These are phyloP conservation scores for Monotropa hypopitys DNA, from an alignment of 179 eudicot genomes.

Conservation along the genomic window DNA sequence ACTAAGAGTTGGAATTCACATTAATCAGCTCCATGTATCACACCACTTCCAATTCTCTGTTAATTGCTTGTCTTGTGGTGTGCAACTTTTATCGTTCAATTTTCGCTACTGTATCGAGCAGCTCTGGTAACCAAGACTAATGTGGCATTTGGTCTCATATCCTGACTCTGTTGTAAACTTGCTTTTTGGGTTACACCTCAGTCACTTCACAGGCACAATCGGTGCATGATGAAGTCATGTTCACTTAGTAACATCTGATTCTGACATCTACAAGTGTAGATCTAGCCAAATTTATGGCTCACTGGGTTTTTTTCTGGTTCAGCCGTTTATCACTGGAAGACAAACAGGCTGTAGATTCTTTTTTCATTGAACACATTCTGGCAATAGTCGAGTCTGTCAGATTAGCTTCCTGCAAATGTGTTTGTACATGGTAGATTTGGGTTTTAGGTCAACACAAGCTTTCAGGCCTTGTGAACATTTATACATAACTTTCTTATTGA, in stretches of 20 bases:
- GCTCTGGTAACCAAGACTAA: background rate
- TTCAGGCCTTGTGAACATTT: background rate
- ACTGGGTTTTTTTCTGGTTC: background rate
- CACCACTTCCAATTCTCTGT: background rate
- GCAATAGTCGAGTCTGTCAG: background rate
- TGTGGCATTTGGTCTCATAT: background rate
- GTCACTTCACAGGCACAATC: background rate
- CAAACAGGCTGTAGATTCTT: background rate
- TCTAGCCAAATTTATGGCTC: background rate
- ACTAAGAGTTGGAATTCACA: background rate
- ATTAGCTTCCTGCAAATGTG: background rate
- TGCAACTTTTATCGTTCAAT: background rate
- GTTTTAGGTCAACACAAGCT: background rate
- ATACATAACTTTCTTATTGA: background rate
- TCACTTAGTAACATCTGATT: background rate
- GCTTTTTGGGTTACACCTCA: background rate
- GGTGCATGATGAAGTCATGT: background rate
- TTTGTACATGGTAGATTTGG: background rate
- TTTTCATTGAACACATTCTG: background rate
- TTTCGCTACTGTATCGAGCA: background rate
- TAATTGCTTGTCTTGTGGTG: background rate
- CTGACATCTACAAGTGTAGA: background rate
- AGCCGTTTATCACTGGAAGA: background rate
- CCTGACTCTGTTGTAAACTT: background rate
- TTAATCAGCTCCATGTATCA: background rate